phyloP scores from a whole-genome alignment of 2,329 filamentous ascomycete species.

The Mycosphaerella arachidis region DNA sequence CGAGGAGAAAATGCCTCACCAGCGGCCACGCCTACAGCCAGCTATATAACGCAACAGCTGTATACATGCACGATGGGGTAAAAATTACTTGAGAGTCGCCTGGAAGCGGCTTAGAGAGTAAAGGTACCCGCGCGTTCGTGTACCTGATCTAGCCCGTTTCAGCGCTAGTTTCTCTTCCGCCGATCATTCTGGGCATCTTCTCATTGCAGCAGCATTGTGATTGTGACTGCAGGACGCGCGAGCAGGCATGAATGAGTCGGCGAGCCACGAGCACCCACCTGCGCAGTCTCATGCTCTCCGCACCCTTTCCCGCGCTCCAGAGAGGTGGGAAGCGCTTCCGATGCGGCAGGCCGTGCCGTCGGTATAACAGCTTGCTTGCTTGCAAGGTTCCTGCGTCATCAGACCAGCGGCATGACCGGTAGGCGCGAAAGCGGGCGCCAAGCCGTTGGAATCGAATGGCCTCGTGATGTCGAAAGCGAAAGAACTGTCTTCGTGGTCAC shows the following conservation, averaged over 20 bases:
- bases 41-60: conserved; percentile 4
- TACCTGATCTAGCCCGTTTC: neutral
- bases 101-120: neutral
- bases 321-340: neutral
- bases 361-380: neutral
- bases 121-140: neutral
- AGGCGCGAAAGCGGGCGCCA: neutral
- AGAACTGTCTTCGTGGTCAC: neutral
- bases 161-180: neutral
- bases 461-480: neutral
- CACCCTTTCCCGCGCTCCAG: neutral
- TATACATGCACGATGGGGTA: conserved; percentile 6
- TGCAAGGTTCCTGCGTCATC: neutral
- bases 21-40: neutral
- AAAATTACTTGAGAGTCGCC: conserved; percentile 6
- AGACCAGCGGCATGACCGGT: neutral
- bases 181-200: neutral
- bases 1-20: neutral
- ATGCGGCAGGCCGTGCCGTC: neutral
- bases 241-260: neutral
- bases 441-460: neutral
- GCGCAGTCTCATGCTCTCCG: neutral
- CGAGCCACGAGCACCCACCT: neutral
- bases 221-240: neutral
- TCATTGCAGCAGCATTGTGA: neutral